Percentiles rank a stretch among this genome's conserved stretches.
phyloP scores from a whole-genome alignment of 164 flowering plant species.

The Kalanchoe fedtschenkoi region DNA sequence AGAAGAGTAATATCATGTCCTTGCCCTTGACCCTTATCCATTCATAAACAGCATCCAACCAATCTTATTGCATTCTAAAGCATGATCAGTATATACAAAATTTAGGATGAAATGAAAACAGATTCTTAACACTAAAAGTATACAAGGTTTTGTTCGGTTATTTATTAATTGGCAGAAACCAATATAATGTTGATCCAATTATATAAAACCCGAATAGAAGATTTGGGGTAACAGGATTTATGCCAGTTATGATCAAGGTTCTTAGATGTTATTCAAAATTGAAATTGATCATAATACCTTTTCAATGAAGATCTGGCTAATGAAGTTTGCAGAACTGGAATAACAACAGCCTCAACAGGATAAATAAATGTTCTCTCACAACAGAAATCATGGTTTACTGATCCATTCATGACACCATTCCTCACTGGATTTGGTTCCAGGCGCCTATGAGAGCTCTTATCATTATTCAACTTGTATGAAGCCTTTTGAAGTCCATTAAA shows the following conservation, averaged over 20 bases:
- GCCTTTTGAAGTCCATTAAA: conserved; percentile 26
- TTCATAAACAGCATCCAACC: neutral
- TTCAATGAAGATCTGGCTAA: conserved; percentile 65
- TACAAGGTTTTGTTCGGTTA: neutral
- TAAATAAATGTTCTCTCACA: conserved; percentile 66
- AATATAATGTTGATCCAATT: neutral
- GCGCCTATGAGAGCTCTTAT: conserved; percentile 25
- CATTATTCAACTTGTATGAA: conserved; percentile 19
- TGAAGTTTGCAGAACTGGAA: conserved; percentile 68
- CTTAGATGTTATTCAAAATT: neutral
- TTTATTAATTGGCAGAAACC: neutral
- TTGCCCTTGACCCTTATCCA: neutral
- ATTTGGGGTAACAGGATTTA: neutral
- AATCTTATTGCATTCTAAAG: neutral
- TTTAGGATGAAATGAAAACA: neutral
- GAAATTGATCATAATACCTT: conserved; percentile 37
- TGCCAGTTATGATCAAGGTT: too few relatives aligned
- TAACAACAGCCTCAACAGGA: conserved; percentile 83
- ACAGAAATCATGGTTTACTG: conserved; percentile 23
- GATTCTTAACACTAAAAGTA: too few relatives aligned
- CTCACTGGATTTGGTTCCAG: conserved; percentile 30
- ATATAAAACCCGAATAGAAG: neutral
- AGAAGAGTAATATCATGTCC: neutral
- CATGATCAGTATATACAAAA: neutral
- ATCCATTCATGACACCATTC: conserved; percentile 33